Conservation (phyloP, 495 filamentous ascomycete species). For the Penicillium cosmopolitanum region DNA sequence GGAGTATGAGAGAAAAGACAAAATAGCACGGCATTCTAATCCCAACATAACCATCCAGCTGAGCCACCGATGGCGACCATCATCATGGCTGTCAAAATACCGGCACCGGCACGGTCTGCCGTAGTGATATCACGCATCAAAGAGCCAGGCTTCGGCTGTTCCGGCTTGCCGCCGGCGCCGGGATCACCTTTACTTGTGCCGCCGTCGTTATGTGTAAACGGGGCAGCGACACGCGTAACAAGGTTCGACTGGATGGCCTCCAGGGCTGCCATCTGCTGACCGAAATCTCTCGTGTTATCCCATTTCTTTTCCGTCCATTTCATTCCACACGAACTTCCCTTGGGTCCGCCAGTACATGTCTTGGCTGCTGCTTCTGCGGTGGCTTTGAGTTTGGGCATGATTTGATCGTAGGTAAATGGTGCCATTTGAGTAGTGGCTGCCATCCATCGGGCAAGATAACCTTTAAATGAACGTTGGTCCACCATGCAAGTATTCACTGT, state of each 20-base stretch:
- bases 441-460: constrained; percentile 83
- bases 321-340: constrained; percentile 62
- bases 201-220: constrained; percentile 67
- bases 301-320: constrained; percentile 54
- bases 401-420: constrained; percentile 61
- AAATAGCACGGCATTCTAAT: constrained; percentile 21
- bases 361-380: constrained; percentile 69
- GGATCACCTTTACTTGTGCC: constrained; percentile 78
- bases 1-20: too few relatives aligned
- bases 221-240: constrained; percentile 45
- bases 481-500: constrained; percentile 60
- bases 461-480: constrained; percentile 85
- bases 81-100: constrained; percentile 39
- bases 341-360: constrained; percentile 52
- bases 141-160: constrained; percentile 14
- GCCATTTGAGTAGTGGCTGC: constrained; percentile 70
- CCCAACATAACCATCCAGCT: constrained; percentile 37
- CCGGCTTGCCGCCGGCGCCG: constrained; percentile 53
- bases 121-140: constrained; percentile 29
- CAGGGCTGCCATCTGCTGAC: constrained; percentile 74
- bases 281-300: constrained; percentile 55
- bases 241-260: constrained; percentile 65
- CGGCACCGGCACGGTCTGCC: constrained; percentile 38
- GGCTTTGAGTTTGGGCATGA: constrained; percentile 67
- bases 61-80: constrained; percentile 32